Percentiles rank a stretch among this genome's conserved stretches.
phyloP scores from a whole-genome alignment of 345 rosid species.

The Viola odorata region DNA sequence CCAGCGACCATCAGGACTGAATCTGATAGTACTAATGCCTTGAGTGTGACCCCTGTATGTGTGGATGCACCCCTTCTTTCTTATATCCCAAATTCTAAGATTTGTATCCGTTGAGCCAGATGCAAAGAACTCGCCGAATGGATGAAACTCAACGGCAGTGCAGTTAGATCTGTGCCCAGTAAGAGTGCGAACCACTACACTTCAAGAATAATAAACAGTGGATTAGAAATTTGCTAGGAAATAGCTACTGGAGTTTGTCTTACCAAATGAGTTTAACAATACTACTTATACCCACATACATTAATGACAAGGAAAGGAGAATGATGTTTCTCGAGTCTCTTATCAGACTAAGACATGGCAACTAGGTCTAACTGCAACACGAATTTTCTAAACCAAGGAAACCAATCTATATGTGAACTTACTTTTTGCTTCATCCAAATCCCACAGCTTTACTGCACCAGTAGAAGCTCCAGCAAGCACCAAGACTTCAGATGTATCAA shows the following conservation, averaged over 20 bases:
- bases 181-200: conserved; percentile 98
- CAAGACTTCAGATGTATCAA: conserved; percentile 57
- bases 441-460: conserved; percentile 73
- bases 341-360: background rate
- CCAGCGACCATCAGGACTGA: conserved; percentile 99
- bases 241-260: background rate
- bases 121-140: conserved; percentile 96
- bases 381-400: background rate
- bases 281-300: background rate
- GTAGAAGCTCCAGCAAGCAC: conserved; percentile 73
- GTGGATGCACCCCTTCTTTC: conserved; percentile 93
- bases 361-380: conserved; percentile 1
- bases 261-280: background rate
- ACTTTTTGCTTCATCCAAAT: conserved; percentile 76
- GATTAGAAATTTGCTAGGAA: conserved; percentile 29
- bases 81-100: conserved; percentile 88
- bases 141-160: conserved; percentile 92
- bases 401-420: conserved; percentile 26
- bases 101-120: conserved; percentile 83
- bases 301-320: background rate
- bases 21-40: conserved; percentile 70
- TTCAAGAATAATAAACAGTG: conserved; percentile 60
- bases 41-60: conserved; percentile 88
- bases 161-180: conserved; percentile 92
- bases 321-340: background rate